phyloP scores from a whole-genome alignment of 108 stramenopile species.

The Pseudonitzschia pungens region DNA sequence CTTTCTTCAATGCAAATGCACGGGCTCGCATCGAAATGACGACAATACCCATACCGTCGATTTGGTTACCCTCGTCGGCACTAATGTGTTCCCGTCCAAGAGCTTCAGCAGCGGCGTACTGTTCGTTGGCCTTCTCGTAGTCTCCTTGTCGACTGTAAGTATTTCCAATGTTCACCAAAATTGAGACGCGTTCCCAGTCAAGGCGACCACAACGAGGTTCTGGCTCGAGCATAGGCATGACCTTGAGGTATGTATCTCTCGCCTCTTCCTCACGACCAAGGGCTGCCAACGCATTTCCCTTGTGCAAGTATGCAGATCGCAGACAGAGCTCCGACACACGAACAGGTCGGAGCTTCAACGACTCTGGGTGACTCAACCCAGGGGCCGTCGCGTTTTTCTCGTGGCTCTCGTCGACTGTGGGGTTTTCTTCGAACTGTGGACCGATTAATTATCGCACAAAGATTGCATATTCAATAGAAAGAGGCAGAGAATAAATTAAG shows the following conservation, averaged over 20 bases:
- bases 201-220: constrained; percentile 86
- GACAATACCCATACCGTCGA: constrained; percentile 86
- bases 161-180: constrained; percentile 87
- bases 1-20: constrained; percentile 81
- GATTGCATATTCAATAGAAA: too few relatives aligned
- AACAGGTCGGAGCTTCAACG: constrained; percentile 73
- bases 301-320: constrained; percentile 81
- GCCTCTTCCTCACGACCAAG: constrained; percentile 79
- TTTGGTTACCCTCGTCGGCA: constrained; percentile 66
- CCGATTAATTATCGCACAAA: not conserved
- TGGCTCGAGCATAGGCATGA: constrained; percentile 71
- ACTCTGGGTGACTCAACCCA: constrained; percentile 63
- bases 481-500: too few relatives aligned
- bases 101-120: constrained; percentile 69
- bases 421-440: constrained; percentile 54
- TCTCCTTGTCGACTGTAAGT: constrained; percentile 75
- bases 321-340: constrained; percentile 82
- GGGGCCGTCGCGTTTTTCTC: constrained; percentile 89
- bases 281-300: constrained; percentile 85
- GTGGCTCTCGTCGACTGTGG: constrained; percentile 65
- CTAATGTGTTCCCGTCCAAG: constrained; percentile 79
- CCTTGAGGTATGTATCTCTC: constrained; percentile 62
- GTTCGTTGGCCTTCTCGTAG: constrained; percentile 67
- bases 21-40: constrained; percentile 75
- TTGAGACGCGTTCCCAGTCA: constrained; percentile 86